Percentiles rank a stretch among this genome's conserved stretches.
Evolutionary conservation across 768 basidiomycete genomes (phyloP).

Genomic region (Nevesoporus exiguus): DNA sequence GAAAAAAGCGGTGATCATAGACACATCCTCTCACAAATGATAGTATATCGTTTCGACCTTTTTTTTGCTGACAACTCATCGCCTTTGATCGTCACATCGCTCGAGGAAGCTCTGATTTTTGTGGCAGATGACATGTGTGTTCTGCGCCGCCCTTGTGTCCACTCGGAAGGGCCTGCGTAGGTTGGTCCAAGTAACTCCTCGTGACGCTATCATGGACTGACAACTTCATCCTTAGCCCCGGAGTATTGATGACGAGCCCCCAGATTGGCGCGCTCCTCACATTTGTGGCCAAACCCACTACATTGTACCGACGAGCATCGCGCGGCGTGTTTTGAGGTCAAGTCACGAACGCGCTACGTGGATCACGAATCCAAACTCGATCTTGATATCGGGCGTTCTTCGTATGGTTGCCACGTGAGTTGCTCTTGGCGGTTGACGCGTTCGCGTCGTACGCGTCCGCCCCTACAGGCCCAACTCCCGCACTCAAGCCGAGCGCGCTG

Average conservation of each 20-base stretch:
- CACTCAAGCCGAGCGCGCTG: neutral
- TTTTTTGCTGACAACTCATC: neutral
- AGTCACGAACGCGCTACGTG: conserved; percentile 1
- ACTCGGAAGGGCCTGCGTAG: neutral
- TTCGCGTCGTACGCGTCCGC: too few species aligned
- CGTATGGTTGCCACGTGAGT: conserved; percentile 1
- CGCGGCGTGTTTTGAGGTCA: neutral
- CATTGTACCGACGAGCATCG: neutral
- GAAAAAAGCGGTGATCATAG: neutral
- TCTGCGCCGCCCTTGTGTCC: neutral
- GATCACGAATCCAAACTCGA: neutral
- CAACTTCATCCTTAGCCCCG: conserved; percentile 1
- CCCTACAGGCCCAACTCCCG: neutral
- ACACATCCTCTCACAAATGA: neutral
- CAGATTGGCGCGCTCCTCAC: neutral
- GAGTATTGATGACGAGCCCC: conserved; percentile 3
- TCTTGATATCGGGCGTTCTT: neutral
- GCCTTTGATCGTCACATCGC: neutral
- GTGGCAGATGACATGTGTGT: conserved; percentile 4
- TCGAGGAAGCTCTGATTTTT: neutral
- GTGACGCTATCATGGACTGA: neutral
- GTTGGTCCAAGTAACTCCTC: neutral
- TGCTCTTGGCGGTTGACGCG: neutral
- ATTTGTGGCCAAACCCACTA: neutral
- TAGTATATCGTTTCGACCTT: neutral